Conservation (phyloP, 202 grass and related monocot species). For the Panicum hallii region DNA sequence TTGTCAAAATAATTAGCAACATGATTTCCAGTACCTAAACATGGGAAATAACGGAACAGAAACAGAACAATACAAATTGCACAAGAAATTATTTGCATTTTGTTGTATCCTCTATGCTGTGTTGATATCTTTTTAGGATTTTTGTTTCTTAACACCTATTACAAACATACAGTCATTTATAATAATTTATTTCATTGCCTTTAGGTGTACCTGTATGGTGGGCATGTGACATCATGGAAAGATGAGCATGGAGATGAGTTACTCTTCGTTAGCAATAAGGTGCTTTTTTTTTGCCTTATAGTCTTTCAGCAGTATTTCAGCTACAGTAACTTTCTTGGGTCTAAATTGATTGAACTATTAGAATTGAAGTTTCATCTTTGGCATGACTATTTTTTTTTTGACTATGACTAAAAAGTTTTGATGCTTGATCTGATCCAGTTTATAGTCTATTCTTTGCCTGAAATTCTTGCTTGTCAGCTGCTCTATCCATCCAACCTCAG, state of each 20-base stretch:
- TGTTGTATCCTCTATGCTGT: neutral
- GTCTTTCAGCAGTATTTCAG: constrained; percentile 19
- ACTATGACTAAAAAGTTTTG: neutral
- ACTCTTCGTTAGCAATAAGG: constrained; percentile 92
- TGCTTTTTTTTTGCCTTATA: constrained; percentile 41
- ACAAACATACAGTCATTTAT: constrained; percentile 29
- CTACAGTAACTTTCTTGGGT: neutral
- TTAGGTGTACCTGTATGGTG: constrained; percentile 81
- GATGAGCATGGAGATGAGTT: constrained; percentile 82
- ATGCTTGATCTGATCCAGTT: constrained; percentile 29
- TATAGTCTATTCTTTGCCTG: neutral
- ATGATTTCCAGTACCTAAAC: constrained; percentile 11
- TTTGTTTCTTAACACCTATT: constrained; percentile 31
- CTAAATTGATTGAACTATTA: constrained; percentile 1
- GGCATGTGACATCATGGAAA: constrained; percentile 90
- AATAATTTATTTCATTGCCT: constrained; percentile 40
- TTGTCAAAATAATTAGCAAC: constrained; percentile 1
- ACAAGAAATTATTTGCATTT: constrained; percentile 3
- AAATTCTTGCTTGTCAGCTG: neutral
- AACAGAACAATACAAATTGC: constrained; percentile 28
- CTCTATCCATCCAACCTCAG: neutral
- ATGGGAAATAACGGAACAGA: constrained; percentile 7
- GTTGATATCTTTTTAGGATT: constrained; percentile 3
- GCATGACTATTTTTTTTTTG: neutral
- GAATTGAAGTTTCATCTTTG: constrained; percentile 8